These are phyloP conservation scores for Aspergillaceae sp. DNA, from an alignment of 2,329 filamentous ascomycete species.

Conservation along the genomic window DNA sequence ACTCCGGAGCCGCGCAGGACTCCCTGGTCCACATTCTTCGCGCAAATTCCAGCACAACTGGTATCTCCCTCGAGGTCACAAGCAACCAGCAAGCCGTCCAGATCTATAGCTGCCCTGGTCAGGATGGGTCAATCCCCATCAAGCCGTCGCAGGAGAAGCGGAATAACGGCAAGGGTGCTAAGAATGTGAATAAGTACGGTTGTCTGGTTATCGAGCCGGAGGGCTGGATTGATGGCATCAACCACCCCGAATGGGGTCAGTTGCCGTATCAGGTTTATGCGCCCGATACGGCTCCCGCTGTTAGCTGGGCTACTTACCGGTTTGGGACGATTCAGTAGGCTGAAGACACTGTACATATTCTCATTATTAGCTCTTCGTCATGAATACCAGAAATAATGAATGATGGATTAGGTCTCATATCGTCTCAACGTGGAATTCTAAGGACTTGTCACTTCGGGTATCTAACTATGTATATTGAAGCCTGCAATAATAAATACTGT, in stretches of 20 bases:
- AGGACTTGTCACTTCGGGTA: not conserved
- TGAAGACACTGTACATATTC: no score
- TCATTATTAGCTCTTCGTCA: no score
- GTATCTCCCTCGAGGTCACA: constrained; percentile 73
- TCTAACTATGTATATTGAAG: not conserved
- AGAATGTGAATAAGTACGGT: constrained; percentile 56
- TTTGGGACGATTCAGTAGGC: constrained; percentile 27
- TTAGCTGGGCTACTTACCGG: constrained; percentile 39
- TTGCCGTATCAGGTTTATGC: constrained; percentile 34
- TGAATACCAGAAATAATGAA: no score
- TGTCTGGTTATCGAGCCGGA: constrained; percentile 87
- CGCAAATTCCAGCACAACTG: constrained; percentile 59
- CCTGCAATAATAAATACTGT: not conserved
- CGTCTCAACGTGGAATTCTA: not conserved
- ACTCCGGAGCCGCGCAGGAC: constrained; percentile 20
- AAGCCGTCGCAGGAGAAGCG: constrained; percentile 38
- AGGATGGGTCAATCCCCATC: constrained; percentile 54
- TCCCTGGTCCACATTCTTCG: constrained; percentile 46
- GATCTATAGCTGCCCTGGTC: constrained; percentile 72
- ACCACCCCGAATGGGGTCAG: constrained; percentile 79
- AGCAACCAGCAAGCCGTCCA: constrained; percentile 83
- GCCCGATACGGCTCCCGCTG: constrained; percentile 29
- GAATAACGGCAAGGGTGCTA: constrained; percentile 42
- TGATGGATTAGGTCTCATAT: not conserved
- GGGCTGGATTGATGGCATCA: constrained; percentile 91